Evolutionary conservation across 441 rosid genomes (phyloP), one percentile per base, ranked within the genome.

Genomic region (Corymbia calophylla): DNA sequence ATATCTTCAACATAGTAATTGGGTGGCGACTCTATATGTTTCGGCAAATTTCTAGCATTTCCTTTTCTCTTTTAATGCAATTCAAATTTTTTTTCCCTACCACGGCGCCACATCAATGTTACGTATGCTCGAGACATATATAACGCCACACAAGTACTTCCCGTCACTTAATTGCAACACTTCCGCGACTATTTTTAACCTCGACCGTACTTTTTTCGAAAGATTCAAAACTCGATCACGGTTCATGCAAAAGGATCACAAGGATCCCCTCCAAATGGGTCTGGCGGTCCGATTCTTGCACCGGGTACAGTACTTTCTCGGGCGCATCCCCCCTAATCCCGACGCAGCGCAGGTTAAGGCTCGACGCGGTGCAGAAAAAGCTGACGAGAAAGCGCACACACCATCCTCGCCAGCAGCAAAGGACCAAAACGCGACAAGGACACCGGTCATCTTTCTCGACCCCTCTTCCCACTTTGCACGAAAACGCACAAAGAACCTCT

Each of bases 61-160:
- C 0, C 7, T 29, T 3, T 7, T 49, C 15, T 5, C 27, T 49
- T 49, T 44, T 12, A 32, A 35, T 29, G 39, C 80, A 4, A 7
- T 17, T 18, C 47, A n/a, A n/a, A 5, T 35, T 32, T 66, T 16
- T 73, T 73, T 31, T 77, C 15, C 3, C 11, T 10, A 56, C 8
- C 0, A 5, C 9, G 44, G 23, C 21, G 11, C 2, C 23, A 23
- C 2, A 29, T 8, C 1, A 31, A 3, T 53, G 23, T 32, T 48
- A 25, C 3, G 1, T 48, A 17, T 2, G 5, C 21, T 68, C 5
- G 25, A 68, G 35, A 8, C 9, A 68, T 32, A 68, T 32, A 68
- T n/a, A 3, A 15, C 15, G 77, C 44, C 44, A 8, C 44, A 1
- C 17, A 11, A 2, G 1, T 17, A 66, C 0, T 66, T 31, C 8